These are phyloP conservation scores for Podospora anserina DNA, from an alignment of 495 filamentous ascomycete genomes.

Conservation along the genomic window DNA sequence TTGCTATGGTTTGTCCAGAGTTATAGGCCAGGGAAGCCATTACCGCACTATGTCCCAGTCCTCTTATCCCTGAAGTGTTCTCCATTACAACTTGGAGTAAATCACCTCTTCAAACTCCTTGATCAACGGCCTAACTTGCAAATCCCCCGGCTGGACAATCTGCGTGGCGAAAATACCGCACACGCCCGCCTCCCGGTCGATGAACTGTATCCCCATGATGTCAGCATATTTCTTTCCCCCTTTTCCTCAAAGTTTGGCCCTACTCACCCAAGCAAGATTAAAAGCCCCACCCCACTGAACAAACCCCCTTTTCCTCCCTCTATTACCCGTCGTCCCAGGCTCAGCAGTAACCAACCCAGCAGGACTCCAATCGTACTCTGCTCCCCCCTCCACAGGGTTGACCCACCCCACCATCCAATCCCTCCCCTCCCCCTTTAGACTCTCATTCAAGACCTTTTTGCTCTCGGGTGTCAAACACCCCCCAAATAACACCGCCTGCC, in stretches of 20 bases:
- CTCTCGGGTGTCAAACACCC: slow-evolving; percentile 20
- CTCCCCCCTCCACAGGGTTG: slow-evolving; percentile 22
- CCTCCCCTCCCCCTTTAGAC: slow-evolving; percentile 16
- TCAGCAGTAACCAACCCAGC: slow-evolving; percentile 32
- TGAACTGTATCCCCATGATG: slow-evolving; percentile 26
- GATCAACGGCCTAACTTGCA: slow-evolving; percentile 25
- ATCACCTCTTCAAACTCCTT: slow-evolving; percentile 34
- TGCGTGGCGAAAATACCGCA: slow-evolving; percentile 37
- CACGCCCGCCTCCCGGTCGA: slow-evolving; percentile 34
- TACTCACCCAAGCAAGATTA: slow-evolving; percentile 32
- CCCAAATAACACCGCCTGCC: slow-evolving; percentile 31
- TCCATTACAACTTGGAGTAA: slow-evolving; percentile 22
- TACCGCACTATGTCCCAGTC: too few species aligned
- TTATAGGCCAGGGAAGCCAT: too few species aligned
- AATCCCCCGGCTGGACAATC: slow-evolving; percentile 26
- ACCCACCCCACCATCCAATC: slow-evolving; percentile 27
- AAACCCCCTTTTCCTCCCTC: slow-evolving; percentile 30
- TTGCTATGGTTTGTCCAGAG: too few species aligned
- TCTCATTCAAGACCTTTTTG: slow-evolving; percentile 22
- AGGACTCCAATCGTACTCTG: slow-evolving; percentile 31
- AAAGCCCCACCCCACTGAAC: slow-evolving; percentile 38
- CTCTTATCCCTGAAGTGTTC: neutral
- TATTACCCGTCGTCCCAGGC: slow-evolving; percentile 19
- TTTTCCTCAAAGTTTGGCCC: slow-evolving; percentile 8
- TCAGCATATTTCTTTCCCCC: slow-evolving; percentile 6